Evolutionary conservation across 208 protist species (phyloP).

Genomic region (Tritrichomonas foetus): DNA sequence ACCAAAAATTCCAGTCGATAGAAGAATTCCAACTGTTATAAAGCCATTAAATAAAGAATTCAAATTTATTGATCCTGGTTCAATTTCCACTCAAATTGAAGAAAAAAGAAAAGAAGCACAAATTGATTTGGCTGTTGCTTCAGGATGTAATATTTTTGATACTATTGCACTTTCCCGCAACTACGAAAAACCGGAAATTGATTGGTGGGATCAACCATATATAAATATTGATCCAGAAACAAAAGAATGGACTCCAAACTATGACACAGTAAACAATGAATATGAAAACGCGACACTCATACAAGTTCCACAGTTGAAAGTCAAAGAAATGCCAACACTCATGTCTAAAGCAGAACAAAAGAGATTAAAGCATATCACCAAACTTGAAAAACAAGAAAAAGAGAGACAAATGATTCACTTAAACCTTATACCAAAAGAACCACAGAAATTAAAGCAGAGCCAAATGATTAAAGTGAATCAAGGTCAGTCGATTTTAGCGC

Average conservation of each 20-base stretch:
- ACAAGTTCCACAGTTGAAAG: too few species aligned
- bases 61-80: neutral
- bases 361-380: neutral
- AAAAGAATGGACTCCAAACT: neutral
- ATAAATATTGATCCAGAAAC: neutral
- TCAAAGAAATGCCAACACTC: neutral
- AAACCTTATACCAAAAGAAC: constrained; percentile 5
- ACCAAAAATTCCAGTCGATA: neutral
- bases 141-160: neutral
- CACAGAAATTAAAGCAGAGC: neutral
- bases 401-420: neutral
- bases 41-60: constrained; percentile 2
- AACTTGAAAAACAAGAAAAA: neutral
- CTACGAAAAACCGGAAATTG: neutral
- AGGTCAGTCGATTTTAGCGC: neutral
- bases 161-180: neutral
- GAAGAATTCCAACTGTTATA: neutral
- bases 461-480: neutral
- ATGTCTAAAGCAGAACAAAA: neutral
- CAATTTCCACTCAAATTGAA: neutral
- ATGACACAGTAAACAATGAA: neutral
- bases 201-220: constrained; percentile 32
- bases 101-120: constrained; percentile 13
- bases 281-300: neutral
- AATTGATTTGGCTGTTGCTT: neutral